These are phyloP conservation scores for Eimeria praecox DNA, from an alignment of 169 alveolate genomes.

Conservation along the genomic window DNA sequence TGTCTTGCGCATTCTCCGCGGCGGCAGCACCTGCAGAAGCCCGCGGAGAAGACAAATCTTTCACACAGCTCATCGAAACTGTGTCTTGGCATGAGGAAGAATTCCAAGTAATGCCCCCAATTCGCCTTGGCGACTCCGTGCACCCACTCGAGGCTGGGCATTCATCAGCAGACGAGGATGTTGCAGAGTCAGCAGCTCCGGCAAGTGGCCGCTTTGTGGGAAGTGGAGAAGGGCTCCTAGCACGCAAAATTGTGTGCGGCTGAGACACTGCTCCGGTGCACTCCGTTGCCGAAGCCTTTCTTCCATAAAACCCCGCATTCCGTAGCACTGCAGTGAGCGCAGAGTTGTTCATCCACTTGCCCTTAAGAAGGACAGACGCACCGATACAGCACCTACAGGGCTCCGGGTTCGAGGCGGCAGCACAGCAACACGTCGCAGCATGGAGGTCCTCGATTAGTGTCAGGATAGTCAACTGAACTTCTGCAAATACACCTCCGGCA, in stretches of 20 bases:
- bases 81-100: constrained; percentile 18
- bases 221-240: constrained; percentile 35
- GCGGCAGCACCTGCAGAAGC: background rate
- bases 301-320: background rate
- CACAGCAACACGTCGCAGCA: constrained; percentile 78
- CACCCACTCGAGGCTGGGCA: constrained; percentile 2
- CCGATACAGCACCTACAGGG: constrained; percentile 64
- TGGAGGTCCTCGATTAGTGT: constrained; percentile 78
- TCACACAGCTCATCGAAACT: background rate
- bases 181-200: background rate
- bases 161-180: background rate
- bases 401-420: constrained; percentile 59
- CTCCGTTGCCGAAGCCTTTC: background rate
- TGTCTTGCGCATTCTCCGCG: background rate
- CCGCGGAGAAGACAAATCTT: background rate
- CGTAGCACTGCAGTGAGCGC: constrained; percentile 2
- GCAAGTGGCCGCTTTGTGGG: background rate
- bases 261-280: constrained; percentile 8
- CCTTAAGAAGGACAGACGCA: background rate
- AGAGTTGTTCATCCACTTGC: constrained; percentile 38
- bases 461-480: constrained; percentile 60
- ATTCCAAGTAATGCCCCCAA: background rate
- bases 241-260: constrained; percentile 3
- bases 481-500: constrained; percentile 69
- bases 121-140: background rate